phyloP scores from a whole-genome alignment of 2,329 filamentous ascomycete genomes.

The Blastomyces silverae region DNA sequence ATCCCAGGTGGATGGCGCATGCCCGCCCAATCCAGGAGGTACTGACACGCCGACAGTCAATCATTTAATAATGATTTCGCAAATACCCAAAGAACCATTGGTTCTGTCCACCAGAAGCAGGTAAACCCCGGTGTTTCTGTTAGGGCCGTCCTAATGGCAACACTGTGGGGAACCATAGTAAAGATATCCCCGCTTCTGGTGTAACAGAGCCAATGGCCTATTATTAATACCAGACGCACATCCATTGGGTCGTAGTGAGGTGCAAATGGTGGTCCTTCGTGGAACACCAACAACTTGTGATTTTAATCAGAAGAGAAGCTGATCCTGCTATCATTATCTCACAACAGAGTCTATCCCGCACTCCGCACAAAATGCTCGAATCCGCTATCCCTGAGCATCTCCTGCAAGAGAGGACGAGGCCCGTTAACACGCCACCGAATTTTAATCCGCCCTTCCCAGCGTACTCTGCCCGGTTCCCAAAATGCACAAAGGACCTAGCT shows the following conservation, averaged over 20 bases:
- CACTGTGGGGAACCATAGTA: too few species aligned
- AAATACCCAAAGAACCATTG: too few species aligned
- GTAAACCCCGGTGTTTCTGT: too few species aligned
- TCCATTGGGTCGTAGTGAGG: neutral
- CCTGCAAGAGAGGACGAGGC: slow-evolving; percentile 16
- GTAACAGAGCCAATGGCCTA: too few species aligned
- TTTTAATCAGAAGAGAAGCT: neutral
- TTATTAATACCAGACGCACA: neutral
- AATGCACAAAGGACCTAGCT: slow-evolving; percentile 28
- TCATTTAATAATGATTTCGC: too few species aligned
- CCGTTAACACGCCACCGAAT: slow-evolving; percentile 15
- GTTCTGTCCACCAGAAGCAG: neutral
- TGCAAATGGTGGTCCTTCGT: neutral
- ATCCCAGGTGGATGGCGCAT: too few species aligned
- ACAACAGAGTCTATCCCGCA: neutral
- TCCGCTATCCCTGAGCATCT: slow-evolving; percentile 17
- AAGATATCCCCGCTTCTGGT: too few species aligned
- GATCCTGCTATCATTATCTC: neutral
- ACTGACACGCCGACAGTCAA: too few species aligned
- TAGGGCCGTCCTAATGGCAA: too few species aligned
- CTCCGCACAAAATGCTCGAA: slow-evolving; percentile 15
- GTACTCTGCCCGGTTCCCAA: slow-evolving; percentile 29
- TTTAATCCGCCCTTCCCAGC: slow-evolving; percentile 16
- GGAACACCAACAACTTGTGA: neutral
- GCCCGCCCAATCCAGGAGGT: too few species aligned